These are phyloP conservation scores for Ensete ventricosum DNA, from an alignment of 176 grass and related monocot species.

Conservation along the genomic window DNA sequence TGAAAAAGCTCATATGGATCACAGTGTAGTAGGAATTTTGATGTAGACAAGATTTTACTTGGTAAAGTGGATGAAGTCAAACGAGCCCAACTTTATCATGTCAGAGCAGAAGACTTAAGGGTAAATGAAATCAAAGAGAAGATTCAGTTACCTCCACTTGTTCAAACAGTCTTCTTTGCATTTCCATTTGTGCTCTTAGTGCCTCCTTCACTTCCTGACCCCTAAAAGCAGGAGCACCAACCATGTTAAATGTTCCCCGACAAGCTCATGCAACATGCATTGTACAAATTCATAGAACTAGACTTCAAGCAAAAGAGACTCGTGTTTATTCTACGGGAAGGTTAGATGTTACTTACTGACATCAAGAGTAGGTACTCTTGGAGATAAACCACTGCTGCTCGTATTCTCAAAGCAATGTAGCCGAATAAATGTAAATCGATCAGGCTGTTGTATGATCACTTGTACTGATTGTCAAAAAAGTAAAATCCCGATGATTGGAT, in stretches of 20 bases:
- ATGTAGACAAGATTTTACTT: background rate
- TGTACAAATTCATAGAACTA: too few relatives aligned
- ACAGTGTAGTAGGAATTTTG: too few relatives aligned
- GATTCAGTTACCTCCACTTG: slow-evolving; percentile 33
- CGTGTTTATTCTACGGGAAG: too few relatives aligned
- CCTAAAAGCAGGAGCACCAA: slow-evolving; percentile 28
- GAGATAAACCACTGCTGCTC: slow-evolving; percentile 66
- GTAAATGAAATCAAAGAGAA: background rate
- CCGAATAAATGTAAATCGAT: too few relatives aligned
- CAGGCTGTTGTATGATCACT: too few relatives aligned
- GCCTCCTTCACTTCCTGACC: slow-evolving; percentile 68
- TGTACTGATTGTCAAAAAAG: too few relatives aligned
- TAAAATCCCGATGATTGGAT: too few relatives aligned
- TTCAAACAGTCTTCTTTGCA: slow-evolving; percentile 41
- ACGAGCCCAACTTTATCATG: too few relatives aligned
- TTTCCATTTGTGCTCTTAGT: slow-evolving; percentile 48
- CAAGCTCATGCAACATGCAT: too few relatives aligned
- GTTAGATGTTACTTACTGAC: slow-evolving; percentile 47
- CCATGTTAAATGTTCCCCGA: background rate
- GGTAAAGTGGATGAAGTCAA: too few relatives aligned
- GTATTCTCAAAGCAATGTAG: slow-evolving; percentile 23
- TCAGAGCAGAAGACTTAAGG: background rate
- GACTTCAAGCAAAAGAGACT: too few relatives aligned
- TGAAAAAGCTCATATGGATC: too few relatives aligned
- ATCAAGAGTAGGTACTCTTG: slow-evolving; percentile 64